Evolutionary conservation across 73 alveolate species (phyloP).

Genomic region (Blepharisma stoltei): DNA sequence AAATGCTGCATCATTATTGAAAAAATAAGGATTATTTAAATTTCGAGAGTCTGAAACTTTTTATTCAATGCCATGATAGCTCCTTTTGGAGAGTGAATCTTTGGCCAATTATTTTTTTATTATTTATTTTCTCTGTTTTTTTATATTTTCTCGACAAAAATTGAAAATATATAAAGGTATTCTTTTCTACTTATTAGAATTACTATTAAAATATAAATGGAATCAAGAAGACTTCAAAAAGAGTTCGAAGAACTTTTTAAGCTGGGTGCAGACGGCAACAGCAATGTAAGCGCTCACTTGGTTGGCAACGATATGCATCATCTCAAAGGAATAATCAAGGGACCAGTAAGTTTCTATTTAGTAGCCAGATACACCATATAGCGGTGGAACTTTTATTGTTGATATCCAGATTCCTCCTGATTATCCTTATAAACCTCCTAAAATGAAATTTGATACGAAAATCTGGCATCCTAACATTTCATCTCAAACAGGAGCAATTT

Average conservation of each 20-base stretch:
- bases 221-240: conserved; percentile 73
- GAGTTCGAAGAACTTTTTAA: conserved; percentile 61
- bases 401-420: conserved; percentile 89
- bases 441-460: conserved; percentile 89
- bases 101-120: too few relatives aligned
- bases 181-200: too few relatives aligned
- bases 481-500: conserved; percentile 89
- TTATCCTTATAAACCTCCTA: conserved; percentile 97
- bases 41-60: too few relatives aligned
- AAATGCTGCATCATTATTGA: too few relatives aligned
- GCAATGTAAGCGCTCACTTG: conserved; percentile 45
- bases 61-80: too few relatives aligned
- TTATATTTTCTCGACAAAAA: too few relatives aligned
- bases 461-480: conserved; percentile 85
- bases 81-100: too few relatives aligned
- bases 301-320: conserved; percentile 62
- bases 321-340: conserved; percentile 74
- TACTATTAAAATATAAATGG: conserved; percentile 36
- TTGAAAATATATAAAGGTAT: too few relatives aligned
- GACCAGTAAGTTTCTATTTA: conserved; percentile 39
- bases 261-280: conserved; percentile 56
- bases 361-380: conserved; percentile 77
- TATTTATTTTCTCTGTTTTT: too few relatives aligned
- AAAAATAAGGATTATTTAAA: too few relatives aligned
- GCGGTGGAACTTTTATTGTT: conserved; percentile 81